Conservation (phyloP, 352 stramenopile genomes). For the Halophytophthora batemanensis region DNA sequence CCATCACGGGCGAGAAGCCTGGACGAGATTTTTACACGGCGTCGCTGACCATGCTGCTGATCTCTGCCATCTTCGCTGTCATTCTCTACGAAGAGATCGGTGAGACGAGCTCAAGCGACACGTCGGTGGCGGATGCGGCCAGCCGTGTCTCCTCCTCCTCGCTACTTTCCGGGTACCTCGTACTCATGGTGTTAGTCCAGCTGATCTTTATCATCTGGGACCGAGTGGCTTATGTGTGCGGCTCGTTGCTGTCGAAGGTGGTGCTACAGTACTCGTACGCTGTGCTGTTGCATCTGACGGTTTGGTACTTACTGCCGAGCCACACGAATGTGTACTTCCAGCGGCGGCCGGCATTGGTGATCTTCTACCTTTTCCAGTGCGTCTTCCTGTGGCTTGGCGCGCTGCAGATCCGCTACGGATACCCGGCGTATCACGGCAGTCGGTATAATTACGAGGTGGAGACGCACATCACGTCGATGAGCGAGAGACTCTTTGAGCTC, state of each 20-base stretch:
- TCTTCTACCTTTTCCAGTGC: slow-evolving; percentile 83
- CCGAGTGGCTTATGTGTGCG: slow-evolving; percentile 75
- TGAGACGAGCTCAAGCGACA: slow-evolving; percentile 42
- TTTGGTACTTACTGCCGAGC: slow-evolving; percentile 75
- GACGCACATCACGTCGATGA: slow-evolving; percentile 43
- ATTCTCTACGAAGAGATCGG: slow-evolving; percentile 77
- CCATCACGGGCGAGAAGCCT: slow-evolving; percentile 75
- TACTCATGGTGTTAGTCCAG: slow-evolving; percentile 79
- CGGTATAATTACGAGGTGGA: slow-evolving; percentile 70
- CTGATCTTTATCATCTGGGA: slow-evolving; percentile 85
- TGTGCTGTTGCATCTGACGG: slow-evolving; percentile 59
- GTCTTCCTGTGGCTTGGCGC: slow-evolving; percentile 72
- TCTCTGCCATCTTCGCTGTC: slow-evolving; percentile 67
- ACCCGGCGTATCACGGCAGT: slow-evolving; percentile 79
- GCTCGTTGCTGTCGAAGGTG: slow-evolving; percentile 72
- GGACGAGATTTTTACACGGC: slow-evolving; percentile 72
- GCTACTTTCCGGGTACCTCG: slow-evolving; percentile 83
- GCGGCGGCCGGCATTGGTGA: slow-evolving; percentile 55
- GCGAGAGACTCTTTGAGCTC: slow-evolving; percentile 65
- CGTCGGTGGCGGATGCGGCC: slow-evolving; percentile 34
- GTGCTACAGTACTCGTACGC: slow-evolving; percentile 76
- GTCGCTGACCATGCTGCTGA: slow-evolving; percentile 60
- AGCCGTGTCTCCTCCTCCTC: slow-evolving; percentile 61
- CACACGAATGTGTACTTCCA: slow-evolving; percentile 84
- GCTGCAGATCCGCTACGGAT: slow-evolving; percentile 84